Percentiles rank a stretch among this genome's conserved stretches.
Evolutionary conservation across 495 filamentous ascomycete genomes (phyloP).

Genomic region (Aspergillus olivimuriae): DNA sequence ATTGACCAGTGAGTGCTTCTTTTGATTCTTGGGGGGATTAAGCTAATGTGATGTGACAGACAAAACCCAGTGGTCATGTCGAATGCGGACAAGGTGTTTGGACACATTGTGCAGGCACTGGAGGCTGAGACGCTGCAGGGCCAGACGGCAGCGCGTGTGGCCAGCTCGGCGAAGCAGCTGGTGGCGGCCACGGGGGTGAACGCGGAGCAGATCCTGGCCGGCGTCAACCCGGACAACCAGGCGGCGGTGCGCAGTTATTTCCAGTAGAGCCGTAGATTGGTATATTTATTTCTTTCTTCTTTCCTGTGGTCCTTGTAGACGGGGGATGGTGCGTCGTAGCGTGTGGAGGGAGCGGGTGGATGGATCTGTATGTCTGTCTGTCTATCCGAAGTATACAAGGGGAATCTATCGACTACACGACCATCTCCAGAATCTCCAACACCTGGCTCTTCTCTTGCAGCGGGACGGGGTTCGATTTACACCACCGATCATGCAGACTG

Average conservation of each 20-base stretch:
- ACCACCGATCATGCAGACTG: slow-evolving; percentile 48
- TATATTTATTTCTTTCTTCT: background rate
- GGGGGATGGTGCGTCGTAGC: too few species aligned
- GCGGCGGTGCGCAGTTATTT: slow-evolving; percentile 68
- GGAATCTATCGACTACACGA: slow-evolving; percentile 18
- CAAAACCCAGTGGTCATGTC: slow-evolving; percentile 77
- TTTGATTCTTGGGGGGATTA: too few species aligned
- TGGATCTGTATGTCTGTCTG: too few species aligned
- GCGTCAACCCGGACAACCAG: slow-evolving; percentile 69
- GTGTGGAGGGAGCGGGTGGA: too few species aligned
- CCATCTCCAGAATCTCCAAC: slow-evolving; percentile 49
- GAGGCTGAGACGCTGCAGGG: slow-evolving; percentile 88
- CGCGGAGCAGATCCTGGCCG: slow-evolving; percentile 59
- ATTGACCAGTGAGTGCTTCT: slow-evolving; percentile 96
- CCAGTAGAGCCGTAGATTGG: slow-evolving; percentile 30
- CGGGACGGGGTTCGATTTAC: slow-evolving; percentile 43
- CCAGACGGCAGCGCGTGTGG: slow-evolving; percentile 65
- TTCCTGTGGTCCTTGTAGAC: background rate
- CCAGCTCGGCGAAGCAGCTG: slow-evolving; percentile 65
- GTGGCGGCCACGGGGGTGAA: slow-evolving; percentile 63
- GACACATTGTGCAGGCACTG: slow-evolving; percentile 76
- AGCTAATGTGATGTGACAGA: too few species aligned
- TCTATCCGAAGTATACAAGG: too few species aligned
- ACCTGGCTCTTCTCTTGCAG: slow-evolving; percentile 45
- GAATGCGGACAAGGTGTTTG: slow-evolving; percentile 72